phyloP scores from a whole-genome alignment of 345 rosid species.

The Viola odorata region DNA sequence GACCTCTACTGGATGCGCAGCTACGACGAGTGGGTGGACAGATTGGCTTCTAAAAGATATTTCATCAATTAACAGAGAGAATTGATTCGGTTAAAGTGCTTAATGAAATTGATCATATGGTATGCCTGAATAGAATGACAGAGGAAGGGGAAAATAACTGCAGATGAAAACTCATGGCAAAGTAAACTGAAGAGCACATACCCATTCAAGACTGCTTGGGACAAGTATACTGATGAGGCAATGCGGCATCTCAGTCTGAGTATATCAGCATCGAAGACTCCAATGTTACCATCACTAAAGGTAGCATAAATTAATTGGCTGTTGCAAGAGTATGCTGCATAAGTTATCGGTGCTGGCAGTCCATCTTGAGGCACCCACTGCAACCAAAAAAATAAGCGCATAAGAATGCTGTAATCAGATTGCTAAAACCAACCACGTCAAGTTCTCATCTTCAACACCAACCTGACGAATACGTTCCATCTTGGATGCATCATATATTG shows the following conservation, averaged over 20 bases:
- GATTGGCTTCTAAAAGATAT: conserved; percentile 47
- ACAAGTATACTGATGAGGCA: conserved; percentile 53
- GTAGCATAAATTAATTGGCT: conserved; percentile 70
- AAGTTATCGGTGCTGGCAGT: conserved; percentile 62
- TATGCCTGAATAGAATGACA: background rate
- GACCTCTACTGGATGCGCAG: conserved; percentile 65
- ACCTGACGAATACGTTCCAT: conserved; percentile 78
- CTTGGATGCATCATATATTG: conserved; percentile 72
- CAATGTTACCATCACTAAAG: conserved; percentile 65
- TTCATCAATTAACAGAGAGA: background rate
- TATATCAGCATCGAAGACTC: conserved; percentile 68
- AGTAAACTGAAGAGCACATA: conserved; percentile 16
- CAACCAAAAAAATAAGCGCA: conserved; percentile 9
- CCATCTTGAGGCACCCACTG: conserved; percentile 84
- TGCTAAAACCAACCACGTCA: background rate
- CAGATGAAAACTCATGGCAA: background rate
- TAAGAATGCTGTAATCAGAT: background rate
- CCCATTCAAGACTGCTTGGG: conserved; percentile 49
- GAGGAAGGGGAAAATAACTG: background rate
- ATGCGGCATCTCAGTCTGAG: conserved; percentile 69
- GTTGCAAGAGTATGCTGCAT: conserved; percentile 69
- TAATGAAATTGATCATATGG: too few species aligned
- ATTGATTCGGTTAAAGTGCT: too few species aligned
- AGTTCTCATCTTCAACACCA: conserved; percentile 5
- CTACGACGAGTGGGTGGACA: conserved; percentile 61